Evolutionary conservation across 1,284 basidiomycete genomes (phyloP).

Genomic region (Anthracocystis panici-leucophaei): DNA sequence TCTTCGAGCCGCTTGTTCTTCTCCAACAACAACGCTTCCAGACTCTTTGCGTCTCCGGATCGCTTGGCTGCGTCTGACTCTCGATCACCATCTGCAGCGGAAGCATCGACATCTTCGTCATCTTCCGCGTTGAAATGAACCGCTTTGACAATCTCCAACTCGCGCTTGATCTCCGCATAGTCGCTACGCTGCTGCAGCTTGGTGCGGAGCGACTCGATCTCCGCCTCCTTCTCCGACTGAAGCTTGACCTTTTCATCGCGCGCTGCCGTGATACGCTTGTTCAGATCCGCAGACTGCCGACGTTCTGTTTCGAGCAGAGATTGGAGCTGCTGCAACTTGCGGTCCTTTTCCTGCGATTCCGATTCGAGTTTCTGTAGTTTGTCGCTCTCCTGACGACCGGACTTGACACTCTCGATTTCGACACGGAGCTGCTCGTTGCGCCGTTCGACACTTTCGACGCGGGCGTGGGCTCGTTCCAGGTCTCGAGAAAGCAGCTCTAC

Average conservation of each 20-base stretch:
- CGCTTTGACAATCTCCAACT: constrained; percentile 58
- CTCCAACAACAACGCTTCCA: constrained; percentile 88
- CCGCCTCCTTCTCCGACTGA: constrained; percentile 76
- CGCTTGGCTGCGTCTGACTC: constrained; percentile 5
- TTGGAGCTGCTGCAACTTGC: constrained; percentile 37
- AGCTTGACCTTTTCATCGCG: constrained; percentile 80
- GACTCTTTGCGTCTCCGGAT: constrained; percentile 75
- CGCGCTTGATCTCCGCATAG: constrained; percentile 81
- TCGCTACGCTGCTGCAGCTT: constrained; percentile 70
- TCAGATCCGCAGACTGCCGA: constrained; percentile 10
- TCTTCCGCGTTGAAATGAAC: constrained; percentile 69
- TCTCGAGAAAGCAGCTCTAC: constrained; percentile 79
- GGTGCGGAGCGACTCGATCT: constrained; percentile 79
- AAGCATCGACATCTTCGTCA: constrained; percentile 73
- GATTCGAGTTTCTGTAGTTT: constrained; percentile 81
- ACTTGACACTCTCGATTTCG: constrained; percentile 79
- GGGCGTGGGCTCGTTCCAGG: constrained; percentile 89
- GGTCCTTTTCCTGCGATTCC: constrained; percentile 69
- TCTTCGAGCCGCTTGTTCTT: constrained; percentile 96
- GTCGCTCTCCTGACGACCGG: constrained; percentile 38
- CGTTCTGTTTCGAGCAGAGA: constrained; percentile 34
- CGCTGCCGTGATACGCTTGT: constrained; percentile 81
- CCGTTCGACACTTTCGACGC: constrained; percentile 89
- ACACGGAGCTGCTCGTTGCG: constrained; percentile 92
- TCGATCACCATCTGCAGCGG: constrained; percentile 1